Evolutionary conservation across 805 yeast genomes (phyloP).

Genomic region (Wickerhamomyces canadensis): DNA sequence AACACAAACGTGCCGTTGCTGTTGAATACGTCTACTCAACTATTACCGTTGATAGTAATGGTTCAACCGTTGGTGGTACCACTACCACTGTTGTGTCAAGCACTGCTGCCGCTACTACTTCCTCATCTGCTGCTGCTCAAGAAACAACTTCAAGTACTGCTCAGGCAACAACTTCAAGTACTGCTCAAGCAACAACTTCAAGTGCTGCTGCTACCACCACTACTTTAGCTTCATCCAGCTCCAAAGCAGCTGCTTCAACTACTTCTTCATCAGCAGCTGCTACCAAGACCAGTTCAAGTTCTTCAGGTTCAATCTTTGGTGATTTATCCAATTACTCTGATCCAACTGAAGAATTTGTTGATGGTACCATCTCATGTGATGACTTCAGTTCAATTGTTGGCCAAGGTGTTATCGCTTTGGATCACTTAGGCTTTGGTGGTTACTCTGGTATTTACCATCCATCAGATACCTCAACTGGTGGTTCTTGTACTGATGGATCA

Average conservation of each 20-base stretch:
- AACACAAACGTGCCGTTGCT: slow-evolving; percentile 47
- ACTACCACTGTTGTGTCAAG: slow-evolving; percentile 19
- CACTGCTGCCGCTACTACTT: slow-evolving; percentile 20
- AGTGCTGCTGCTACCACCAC: slow-evolving; percentile 13
- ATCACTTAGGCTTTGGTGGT: slow-evolving; percentile 75
- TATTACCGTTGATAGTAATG: slow-evolving; percentile 45
- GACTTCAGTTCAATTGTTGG: slow-evolving; percentile 61
- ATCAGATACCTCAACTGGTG: slow-evolving; percentile 55
- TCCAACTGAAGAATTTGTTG: slow-evolving; percentile 59
- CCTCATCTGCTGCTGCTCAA: slow-evolving; percentile 11
- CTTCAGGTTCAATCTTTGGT: slow-evolving; percentile 38
- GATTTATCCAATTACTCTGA: slow-evolving; percentile 50
- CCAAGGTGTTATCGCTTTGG: slow-evolving; percentile 74
- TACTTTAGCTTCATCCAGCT: slow-evolving; percentile 25
- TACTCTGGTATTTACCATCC: slow-evolving; percentile 63
- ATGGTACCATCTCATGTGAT: slow-evolving; percentile 65
- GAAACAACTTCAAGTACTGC: slow-evolving; percentile 10
- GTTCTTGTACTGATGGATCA: slow-evolving; percentile 76
- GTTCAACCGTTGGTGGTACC: slow-evolving; percentile 33
- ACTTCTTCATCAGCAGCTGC: slow-evolving; percentile 20
- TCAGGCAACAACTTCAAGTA: slow-evolving; percentile 9
- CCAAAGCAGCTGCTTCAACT: slow-evolving; percentile 24
- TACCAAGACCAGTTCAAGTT: slow-evolving; percentile 19
- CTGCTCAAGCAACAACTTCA: slow-evolving; percentile 10
- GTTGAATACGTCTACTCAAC: slow-evolving; percentile 50